Evolutionary conservation across 495 filamentous ascomycete species (phyloP).

Genomic region (Talaromyces trachyspermus): DNA sequence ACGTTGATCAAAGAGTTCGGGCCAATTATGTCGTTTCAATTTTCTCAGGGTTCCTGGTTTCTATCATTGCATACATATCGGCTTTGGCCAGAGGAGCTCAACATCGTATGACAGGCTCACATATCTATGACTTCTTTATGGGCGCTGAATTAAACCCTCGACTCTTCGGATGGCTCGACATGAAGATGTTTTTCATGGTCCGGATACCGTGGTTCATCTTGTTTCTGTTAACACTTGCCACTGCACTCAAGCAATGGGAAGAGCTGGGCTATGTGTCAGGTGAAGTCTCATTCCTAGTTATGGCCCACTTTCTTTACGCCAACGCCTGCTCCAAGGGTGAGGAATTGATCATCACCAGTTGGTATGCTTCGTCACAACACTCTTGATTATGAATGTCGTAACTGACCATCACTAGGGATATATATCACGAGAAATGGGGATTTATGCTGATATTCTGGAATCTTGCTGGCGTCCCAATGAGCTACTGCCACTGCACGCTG

Average conservation of each 20-base stretch:
- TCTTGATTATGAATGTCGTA: no score
- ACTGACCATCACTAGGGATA: no score
- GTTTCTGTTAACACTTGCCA: conserved; percentile 65
- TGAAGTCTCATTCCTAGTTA: conserved; percentile 73
- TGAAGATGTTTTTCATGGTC: conserved; percentile 99
- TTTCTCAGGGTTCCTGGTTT: conserved; percentile 69
- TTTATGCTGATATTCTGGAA: conserved; percentile 99
- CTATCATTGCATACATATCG: conserved; percentile 72
- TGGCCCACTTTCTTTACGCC: conserved; percentile 90
- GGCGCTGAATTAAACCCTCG: no score
- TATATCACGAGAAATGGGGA: no score
- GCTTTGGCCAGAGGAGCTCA: conserved; percentile 67
- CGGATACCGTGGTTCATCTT: conserved; percentile 93
- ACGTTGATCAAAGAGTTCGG: conserved; percentile 87
- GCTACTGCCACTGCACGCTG: conserved; percentile 94
- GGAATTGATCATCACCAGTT: conserved; percentile 83
- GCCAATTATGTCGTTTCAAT: conserved; percentile 78
- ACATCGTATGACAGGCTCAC: conserved; percentile 84
- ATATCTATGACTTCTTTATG: conserved; percentile 94
- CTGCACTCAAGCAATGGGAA: conserved; percentile 80
- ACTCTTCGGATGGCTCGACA: conserved; percentile 80
- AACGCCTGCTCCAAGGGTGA: conserved; percentile 65
- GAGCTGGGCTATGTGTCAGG: conserved; percentile 79
- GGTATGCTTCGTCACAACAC: conserved; percentile 36
- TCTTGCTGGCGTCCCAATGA: conserved; percentile 87